Conservation (phyloP, 2,329 filamentous ascomycete species). For the Hypoxylon sp. region DNA sequence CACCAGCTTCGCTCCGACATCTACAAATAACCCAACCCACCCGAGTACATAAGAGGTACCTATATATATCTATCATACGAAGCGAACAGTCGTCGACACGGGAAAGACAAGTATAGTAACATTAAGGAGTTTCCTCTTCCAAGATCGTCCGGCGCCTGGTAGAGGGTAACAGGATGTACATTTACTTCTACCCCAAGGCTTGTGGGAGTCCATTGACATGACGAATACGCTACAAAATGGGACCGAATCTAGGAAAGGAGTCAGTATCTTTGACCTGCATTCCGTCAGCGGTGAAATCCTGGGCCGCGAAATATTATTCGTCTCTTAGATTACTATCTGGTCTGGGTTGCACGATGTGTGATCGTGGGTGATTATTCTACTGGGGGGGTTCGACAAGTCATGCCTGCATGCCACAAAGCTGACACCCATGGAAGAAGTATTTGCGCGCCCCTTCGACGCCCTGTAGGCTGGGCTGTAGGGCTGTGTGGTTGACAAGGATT, state of each 20-base stretch:
- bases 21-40: slow-evolving; percentile 23
- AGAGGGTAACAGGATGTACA: slow-evolving; percentile 28
- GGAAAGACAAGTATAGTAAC: slow-evolving; percentile 43
- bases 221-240: slow-evolving; percentile 38
- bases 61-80: slow-evolving; percentile 22
- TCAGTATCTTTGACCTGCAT: slow-evolving; percentile 24
- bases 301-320: slow-evolving; percentile 34
- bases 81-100: slow-evolving; percentile 23
- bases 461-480: slow-evolving; percentile 34
- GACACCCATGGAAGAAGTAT: slow-evolving; percentile 29
- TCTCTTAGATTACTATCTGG: slow-evolving; percentile 16
- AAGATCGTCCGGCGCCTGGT: slow-evolving; percentile 29
- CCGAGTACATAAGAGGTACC: slow-evolving; percentile 5
- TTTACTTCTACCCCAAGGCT: slow-evolving; percentile 25
- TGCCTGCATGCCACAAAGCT: slow-evolving; percentile 31
- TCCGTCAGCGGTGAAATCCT: slow-evolving; percentile 31
- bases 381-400: slow-evolving; percentile 17
- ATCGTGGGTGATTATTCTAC: slow-evolving; percentile 25
- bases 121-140: slow-evolving; percentile 27
- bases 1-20: slow-evolving; percentile 24
- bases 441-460: slow-evolving; percentile 34
- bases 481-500: slow-evolving; percentile 39
- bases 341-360: slow-evolving; percentile 27
- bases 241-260: slow-evolving; percentile 31
- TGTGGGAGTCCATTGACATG: slow-evolving; percentile 22